Percentiles rank a stretch among this genome's conserved stretches.
Conservation (phyloP, 2,329 filamentous ascomycete genomes). For the Stemphylium lycopersici region DNA sequence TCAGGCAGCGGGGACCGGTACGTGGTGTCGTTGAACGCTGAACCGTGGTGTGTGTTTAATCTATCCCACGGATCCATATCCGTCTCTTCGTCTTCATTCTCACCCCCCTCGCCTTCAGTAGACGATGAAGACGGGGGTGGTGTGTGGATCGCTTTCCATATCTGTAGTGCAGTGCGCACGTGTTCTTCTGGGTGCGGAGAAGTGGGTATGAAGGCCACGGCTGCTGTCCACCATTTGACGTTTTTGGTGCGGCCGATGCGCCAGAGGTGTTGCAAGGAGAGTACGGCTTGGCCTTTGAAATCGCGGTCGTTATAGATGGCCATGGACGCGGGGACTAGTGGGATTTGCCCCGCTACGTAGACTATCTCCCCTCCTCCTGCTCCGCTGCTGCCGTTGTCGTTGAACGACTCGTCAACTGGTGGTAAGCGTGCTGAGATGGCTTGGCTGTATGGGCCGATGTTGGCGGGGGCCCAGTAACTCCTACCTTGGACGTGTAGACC, state of each 20-base stretch:
- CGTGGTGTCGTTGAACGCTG: slow-evolving; percentile 29
- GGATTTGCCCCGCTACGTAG: slow-evolving; percentile 88
- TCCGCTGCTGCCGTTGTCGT: slow-evolving; percentile 15
- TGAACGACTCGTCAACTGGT: slow-evolving; percentile 17
- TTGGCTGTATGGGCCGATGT: slow-evolving; percentile 97
- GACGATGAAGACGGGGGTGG: neutral
- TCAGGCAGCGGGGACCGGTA: slow-evolving; percentile 53
- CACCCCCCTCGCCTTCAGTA: slow-evolving; percentile 53
- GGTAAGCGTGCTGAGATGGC: slow-evolving; percentile 66
- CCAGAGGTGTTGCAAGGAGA: slow-evolving; percentile 89
- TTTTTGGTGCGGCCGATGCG: slow-evolving; percentile 76
- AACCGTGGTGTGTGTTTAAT: slow-evolving; percentile 64
- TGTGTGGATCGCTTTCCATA: slow-evolving; percentile 52
- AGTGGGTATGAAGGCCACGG: slow-evolving; percentile 60
- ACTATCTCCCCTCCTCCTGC: slow-evolving; percentile 51
- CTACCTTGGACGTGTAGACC: slow-evolving; percentile 88
- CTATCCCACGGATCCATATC: slow-evolving; percentile 71
- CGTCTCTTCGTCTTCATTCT: slow-evolving; percentile 41
- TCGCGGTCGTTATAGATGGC: slow-evolving; percentile 51
- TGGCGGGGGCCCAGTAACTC: slow-evolving; percentile 97
- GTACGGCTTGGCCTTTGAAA: slow-evolving; percentile 65
- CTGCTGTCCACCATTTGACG: slow-evolving; percentile 76
- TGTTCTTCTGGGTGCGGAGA: slow-evolving; percentile 11
- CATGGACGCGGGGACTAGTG: slow-evolving; percentile 83
- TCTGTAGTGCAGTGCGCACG: slow-evolving; percentile 48